Evolutionary conservation across 1,139 yeast species (phyloP).

Genomic region (Magnusiomyces paraingens): DNA sequence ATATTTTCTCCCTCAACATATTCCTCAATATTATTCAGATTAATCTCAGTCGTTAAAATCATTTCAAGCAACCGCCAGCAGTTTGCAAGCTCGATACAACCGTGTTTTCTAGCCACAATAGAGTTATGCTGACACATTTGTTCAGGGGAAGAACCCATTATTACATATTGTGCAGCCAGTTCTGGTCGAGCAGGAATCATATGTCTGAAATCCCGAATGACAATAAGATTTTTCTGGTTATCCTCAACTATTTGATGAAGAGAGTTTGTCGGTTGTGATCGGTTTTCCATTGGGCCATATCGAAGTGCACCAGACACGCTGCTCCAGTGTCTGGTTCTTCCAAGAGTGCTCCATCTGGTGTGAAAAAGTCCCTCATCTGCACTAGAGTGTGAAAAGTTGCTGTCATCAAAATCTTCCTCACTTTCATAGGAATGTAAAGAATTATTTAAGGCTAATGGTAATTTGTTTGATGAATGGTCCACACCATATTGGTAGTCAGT

Average conservation of each 20-base stretch:
- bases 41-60: constrained; percentile 20
- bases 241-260: no score
- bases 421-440: no score
- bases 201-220: constrained; percentile 58
- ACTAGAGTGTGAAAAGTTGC: no score
- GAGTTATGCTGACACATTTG: constrained; percentile 64
- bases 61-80: constrained; percentile 59
- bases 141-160: constrained; percentile 61
- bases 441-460: no score
- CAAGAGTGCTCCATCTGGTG: no score
- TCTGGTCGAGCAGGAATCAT: constrained; percentile 72
- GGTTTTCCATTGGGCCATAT: constrained; percentile 2
- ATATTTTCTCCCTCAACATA: neutral
- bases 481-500: no score
- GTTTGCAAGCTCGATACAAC: constrained; percentile 56
- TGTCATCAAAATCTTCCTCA: no score
- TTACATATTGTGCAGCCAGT: constrained; percentile 67
- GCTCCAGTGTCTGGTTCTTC: no score
- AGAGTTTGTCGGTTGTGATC: constrained; percentile 6
- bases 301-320: constrained; percentile 6
- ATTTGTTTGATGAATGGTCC: no score
- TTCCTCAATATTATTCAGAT: constrained; percentile 3
- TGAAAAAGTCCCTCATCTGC: no score
- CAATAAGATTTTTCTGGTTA: constrained; percentile 43
- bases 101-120: constrained; percentile 60